phyloP scores from a whole-genome alignment of 2,329 filamentous ascomycete species.

The Colletotrichum acutatum region DNA sequence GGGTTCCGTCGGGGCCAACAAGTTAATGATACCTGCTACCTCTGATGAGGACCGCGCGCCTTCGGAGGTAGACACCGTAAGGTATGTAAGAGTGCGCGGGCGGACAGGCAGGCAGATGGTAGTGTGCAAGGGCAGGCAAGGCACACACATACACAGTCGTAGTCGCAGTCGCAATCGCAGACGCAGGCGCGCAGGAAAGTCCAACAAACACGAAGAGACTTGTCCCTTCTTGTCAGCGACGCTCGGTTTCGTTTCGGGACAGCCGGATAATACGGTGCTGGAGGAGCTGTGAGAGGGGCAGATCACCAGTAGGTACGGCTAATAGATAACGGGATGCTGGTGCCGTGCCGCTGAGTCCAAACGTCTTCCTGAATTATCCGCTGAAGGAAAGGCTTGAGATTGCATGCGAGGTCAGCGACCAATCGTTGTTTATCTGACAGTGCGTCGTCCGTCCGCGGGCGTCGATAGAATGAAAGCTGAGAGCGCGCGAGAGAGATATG shows the following conservation, averaged over 20 bases:
- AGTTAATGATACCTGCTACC: constrained; percentile 26
- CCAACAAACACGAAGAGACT: background rate
- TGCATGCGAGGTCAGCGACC: constrained; percentile 21
- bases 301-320: constrained; percentile 23
- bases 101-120: background rate
- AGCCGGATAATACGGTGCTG: constrained; percentile 16
- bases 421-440: constrained; percentile 17
- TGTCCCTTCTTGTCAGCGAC: constrained; percentile 13
- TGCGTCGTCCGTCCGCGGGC: constrained; percentile 17
- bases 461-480: constrained; percentile 5
- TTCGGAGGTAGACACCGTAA: background rate
- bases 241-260: constrained; percentile 31
- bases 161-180: background rate
- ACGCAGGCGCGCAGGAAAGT: background rate
- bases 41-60: constrained; percentile 10
- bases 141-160: background rate
- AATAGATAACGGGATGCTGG: constrained; percentile 14
- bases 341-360: background rate
- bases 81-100: background rate
- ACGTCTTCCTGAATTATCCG: background rate
- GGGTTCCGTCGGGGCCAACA: constrained; percentile 13
- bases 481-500: constrained; percentile 4
- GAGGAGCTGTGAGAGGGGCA: constrained; percentile 3
- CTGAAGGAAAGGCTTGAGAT: constrained; percentile 22
- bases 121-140: constrained; percentile 26